Base-by-base conservation (phyloP, 106 monocot genomes). In the Platanthera guangdongensis region DNA sequence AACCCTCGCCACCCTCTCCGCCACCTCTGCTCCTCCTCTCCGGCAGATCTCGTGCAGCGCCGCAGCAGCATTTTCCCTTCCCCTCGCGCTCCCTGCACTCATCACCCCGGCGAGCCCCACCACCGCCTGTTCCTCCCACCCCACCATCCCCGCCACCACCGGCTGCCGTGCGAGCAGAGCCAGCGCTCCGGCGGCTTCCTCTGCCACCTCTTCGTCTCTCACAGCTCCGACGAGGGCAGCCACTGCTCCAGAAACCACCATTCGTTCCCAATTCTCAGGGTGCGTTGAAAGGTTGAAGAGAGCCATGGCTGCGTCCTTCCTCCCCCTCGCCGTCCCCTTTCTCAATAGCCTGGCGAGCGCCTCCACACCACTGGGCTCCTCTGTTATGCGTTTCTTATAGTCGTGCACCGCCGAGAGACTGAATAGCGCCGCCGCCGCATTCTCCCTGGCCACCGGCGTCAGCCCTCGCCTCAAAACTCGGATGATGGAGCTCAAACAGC, bases 291-390 rank as follows among this genome's bases (percentile, higher is more conserved):
- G 64, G 67, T 94, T 90, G 83, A 85, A 94, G 39, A 94, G 71
- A 11, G 94, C 90, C 69, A 81, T 88, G 51, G 88, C 94, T 0
- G 94, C 94, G 69, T 94, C 90, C 74, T 87, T 94, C 83, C 79
- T 88, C 60, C 90, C 94, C 75, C 88, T 80, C 12, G 80, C 51
- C 4, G 82, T 88, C 6, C 94, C 90, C 4, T 88, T 47, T 47
- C 57, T 85, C 74, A 94, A 50, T 59, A 94, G 19, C 30, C 13
- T 54, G 3, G 83, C 84, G 22, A 94, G 59, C 6, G 84, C 82
- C 74, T 88, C 84, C 4, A 87, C 78, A 0, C 87, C 86, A 7
- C 88, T 87, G 0, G 81, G 65, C 62, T 91, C 91, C 28, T 78
- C 80, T 3, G 76, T 59, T 73, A 94, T 91, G 78, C 14, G 79